These are phyloP conservation scores for Verticillium albo-atrum DNA, from an alignment of 2,329 filamentous ascomycete genomes.

Conservation along the genomic window DNA sequence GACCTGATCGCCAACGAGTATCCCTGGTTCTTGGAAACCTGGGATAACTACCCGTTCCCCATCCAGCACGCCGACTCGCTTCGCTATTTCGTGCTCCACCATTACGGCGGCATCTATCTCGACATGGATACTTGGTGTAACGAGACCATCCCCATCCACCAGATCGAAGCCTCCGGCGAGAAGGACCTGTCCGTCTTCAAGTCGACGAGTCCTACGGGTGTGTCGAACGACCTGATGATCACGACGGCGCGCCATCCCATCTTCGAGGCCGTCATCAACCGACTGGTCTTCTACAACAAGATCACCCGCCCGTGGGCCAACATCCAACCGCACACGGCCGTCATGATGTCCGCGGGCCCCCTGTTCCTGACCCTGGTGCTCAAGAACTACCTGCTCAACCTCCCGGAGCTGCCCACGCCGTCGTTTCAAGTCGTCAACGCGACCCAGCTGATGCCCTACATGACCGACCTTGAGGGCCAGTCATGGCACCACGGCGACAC, in stretches of 20 bases:
- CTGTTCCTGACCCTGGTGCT: slow-evolving; percentile 72
- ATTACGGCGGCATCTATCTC: slow-evolving; percentile 71
- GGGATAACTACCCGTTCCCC: slow-evolving; percentile 63
- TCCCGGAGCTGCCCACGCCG: slow-evolving; percentile 24
- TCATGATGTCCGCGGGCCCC: slow-evolving; percentile 76
- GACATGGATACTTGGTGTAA: slow-evolving; percentile 40
- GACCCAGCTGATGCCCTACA: slow-evolving; percentile 20
- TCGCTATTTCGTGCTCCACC: slow-evolving; percentile 67
- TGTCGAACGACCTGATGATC: slow-evolving; percentile 79
- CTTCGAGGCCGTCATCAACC: slow-evolving; percentile 65
- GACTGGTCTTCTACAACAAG: slow-evolving; percentile 59
- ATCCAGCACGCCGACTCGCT: slow-evolving; percentile 71
- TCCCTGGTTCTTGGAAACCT: slow-evolving; percentile 68
- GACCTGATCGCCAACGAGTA: slow-evolving; percentile 67
- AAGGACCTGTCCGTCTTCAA: slow-evolving; percentile 18
- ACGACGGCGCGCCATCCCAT: slow-evolving; percentile 68
- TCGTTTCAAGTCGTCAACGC: slow-evolving; percentile 22
- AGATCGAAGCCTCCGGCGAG: slow-evolving; percentile 17
- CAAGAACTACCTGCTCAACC: slow-evolving; percentile 63
- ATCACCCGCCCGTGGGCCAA: slow-evolving; percentile 54
- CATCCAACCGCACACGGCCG: slow-evolving; percentile 65
- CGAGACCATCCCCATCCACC: slow-evolving; percentile 19
- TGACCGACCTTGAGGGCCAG: slow-evolving; percentile 31
- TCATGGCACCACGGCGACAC: slow-evolving; percentile 44
- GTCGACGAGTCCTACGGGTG: slow-evolving; percentile 66